A percentile compares a stretch with the other conserved stretches of the same genome.
Evolutionary conservation across 495 filamentous ascomycete species (phyloP).

Genomic region (Friedmanniomyces endolithicus): DNA sequence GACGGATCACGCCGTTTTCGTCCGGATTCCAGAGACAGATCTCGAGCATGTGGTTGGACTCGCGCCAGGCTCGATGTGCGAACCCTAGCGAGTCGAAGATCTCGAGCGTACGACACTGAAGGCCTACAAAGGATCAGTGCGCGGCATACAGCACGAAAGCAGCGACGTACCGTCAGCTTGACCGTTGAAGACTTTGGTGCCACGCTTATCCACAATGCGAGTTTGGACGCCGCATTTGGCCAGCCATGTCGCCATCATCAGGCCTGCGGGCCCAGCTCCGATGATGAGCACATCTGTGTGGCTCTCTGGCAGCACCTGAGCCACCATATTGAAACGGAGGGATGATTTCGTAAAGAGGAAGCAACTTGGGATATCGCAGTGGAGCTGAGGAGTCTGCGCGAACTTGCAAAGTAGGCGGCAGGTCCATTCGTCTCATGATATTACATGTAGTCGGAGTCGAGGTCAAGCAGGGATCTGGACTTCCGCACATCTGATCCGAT

Average conservation of each 20-base stretch:
- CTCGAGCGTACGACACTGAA: constrained; percentile 47
- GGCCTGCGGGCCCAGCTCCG: constrained; percentile 20
- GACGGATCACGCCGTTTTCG: constrained; percentile 38
- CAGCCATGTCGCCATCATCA: constrained; percentile 54
- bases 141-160: neutral
- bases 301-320: too few relatives aligned
- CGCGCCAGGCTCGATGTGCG: constrained; percentile 33
- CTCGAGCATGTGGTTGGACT: constrained; percentile 42
- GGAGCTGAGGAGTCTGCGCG: too few relatives aligned
- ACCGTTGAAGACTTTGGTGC: constrained; percentile 41
- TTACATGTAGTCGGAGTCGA: too few relatives aligned
- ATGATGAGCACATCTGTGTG: constrained; percentile 10
- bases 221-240: constrained; percentile 46
- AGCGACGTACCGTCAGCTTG: constrained; percentile 45
- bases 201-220: constrained; percentile 50
- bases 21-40: constrained; percentile 34
- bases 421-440: too few relatives aligned
- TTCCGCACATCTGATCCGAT: too few relatives aligned
- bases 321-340: too few relatives aligned
- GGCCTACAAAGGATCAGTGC: neutral
- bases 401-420: too few relatives aligned
- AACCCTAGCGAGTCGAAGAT: constrained; percentile 58
- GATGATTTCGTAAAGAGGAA: too few relatives aligned
- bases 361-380: too few relatives aligned
- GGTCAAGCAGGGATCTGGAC: too few relatives aligned